Evolutionary conservation across 2,329 filamentous ascomycete species (phyloP), one percentile per base, ranked within the genome.

Genomic region (Bisporella sp.): DNA sequence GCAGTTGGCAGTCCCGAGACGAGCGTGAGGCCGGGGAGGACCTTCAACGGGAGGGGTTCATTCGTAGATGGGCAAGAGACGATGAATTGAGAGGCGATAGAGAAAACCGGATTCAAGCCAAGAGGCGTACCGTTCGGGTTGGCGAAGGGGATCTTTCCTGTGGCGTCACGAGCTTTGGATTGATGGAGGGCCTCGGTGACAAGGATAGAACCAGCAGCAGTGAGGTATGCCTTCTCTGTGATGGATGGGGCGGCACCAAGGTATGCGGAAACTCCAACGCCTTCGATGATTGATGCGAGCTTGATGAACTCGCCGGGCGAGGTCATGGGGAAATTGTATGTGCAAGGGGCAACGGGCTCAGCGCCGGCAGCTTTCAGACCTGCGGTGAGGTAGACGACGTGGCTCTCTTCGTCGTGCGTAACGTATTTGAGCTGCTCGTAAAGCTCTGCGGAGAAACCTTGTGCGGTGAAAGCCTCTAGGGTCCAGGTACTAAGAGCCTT

Each of bases 101-200:
- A 82, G 70, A 75, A 84, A 44, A 86, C 80, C 54, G 77, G 70
- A 63, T 82, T 76, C 58, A 77, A 71, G 54, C 69, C 67, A 35
- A 86, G 70, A 0, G 82, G 78, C 29, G 76, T 73, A 49, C 84
- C 82, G 50, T 82, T 82, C 7, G 81, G 67, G 56, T 79, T 74
- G 0, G 82, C 70, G 59, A 79, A 81, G 4, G 81, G 78, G 6
- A 67, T 66, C 57, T 79, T 64, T 46, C 70, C 67, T 28, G 73
- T 65, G 9, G 69, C 70, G 35, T 68, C 66, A 47, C 83, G 78
- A 51, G 84, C 68, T 66, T 81, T 82, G 3, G 82, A 71, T 6
- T 77, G 77, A 69, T 87, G 82, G n/a, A 83, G 75, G 37, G 82
- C 76, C 61, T 86, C 82, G 45, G 84, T 77, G 39, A 79, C 79